These are phyloP conservation scores for Collybia sp. DNA, from an alignment of 768 basidiomycete genomes.

Conservation along the genomic window DNA sequence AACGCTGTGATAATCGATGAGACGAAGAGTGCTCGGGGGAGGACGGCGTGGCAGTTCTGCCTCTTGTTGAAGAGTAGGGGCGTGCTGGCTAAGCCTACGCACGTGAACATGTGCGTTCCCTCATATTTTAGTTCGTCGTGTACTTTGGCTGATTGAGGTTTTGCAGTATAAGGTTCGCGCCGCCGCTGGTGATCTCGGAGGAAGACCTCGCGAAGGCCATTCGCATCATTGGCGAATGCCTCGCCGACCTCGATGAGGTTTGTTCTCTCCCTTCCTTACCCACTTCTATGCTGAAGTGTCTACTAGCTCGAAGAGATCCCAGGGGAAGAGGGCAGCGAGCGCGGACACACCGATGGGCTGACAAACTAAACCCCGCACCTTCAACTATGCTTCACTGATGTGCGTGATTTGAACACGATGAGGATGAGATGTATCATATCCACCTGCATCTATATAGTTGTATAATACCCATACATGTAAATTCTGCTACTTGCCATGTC, in stretches of 20 bases:
- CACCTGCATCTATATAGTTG: too few species aligned
- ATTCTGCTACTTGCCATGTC: too few species aligned
- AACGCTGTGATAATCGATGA: constrained; percentile 96
- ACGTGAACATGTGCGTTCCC: constrained; percentile 79
- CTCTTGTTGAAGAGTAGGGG: constrained; percentile 87
- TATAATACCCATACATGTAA: too few species aligned
- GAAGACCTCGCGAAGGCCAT: constrained; percentile 75
- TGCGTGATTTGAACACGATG: too few species aligned
- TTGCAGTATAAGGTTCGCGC: constrained; percentile 89
- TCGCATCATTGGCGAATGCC: constrained; percentile 66
- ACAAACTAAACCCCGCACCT: constrained; percentile 5
- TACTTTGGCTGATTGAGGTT: neutral
- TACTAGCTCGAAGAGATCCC: constrained; percentile 46
- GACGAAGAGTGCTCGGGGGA: constrained; percentile 63
- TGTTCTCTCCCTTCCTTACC: constrained; percentile 12
- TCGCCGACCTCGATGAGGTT: constrained; percentile 79
- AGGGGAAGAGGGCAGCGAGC: constrained; percentile 51
- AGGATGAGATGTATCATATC: too few species aligned
- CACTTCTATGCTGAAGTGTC: neutral
- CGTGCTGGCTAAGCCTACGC: constrained; percentile 93
- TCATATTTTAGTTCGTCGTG: neutral
- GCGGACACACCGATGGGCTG: constrained; percentile 37
- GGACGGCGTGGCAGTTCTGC: constrained; percentile 96
- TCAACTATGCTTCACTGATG: too few species aligned
- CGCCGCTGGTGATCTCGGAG: constrained; percentile 92